Evolutionary conservation across 768 basidiomycete species (phyloP).

Genomic region (Mrakia frigida): DNA sequence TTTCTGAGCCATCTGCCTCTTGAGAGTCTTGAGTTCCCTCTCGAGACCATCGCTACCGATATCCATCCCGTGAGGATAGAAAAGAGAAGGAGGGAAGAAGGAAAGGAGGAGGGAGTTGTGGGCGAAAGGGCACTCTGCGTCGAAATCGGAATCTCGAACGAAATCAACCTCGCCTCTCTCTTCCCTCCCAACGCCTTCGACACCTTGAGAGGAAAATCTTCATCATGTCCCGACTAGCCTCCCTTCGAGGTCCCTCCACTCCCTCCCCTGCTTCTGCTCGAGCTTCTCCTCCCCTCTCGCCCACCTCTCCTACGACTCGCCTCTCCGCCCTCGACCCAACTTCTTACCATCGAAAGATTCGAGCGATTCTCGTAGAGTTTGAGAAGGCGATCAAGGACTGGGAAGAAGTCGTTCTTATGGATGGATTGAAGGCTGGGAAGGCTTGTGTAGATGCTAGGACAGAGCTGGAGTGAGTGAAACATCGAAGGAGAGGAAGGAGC

Average conservation of each 20-base stretch:
- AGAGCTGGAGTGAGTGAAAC: conserved; percentile 27
- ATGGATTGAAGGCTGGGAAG: conserved; percentile 27
- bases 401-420: conserved; percentile 27
- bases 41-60: conserved; percentile 42
- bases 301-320: not conserved
- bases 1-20: conserved; percentile 39
- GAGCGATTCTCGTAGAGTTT: conserved; percentile 26
- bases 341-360: conserved; percentile 28
- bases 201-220: not conserved
- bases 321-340: conserved; percentile 27
- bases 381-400: conserved; percentile 28
- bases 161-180: not conserved
- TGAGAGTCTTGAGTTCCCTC: conserved; percentile 39
- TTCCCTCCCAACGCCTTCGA: not conserved
- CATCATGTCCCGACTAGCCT: conserved; percentile 32
- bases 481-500: not conserved
- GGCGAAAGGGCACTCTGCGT: not conserved
- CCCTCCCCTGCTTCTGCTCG: conserved; percentile 26
- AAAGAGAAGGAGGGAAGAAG: not conserved
- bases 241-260: conserved; percentile 27
- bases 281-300: not conserved
- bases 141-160: not conserved
- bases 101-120: not conserved
- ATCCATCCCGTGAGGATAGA: conserved; percentile 10
- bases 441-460: conserved; percentile 28